These are phyloP conservation scores for Triticum turgidum DNA, from an alignment of 176 grass and related monocot genomes.

Conservation along the genomic window DNA sequence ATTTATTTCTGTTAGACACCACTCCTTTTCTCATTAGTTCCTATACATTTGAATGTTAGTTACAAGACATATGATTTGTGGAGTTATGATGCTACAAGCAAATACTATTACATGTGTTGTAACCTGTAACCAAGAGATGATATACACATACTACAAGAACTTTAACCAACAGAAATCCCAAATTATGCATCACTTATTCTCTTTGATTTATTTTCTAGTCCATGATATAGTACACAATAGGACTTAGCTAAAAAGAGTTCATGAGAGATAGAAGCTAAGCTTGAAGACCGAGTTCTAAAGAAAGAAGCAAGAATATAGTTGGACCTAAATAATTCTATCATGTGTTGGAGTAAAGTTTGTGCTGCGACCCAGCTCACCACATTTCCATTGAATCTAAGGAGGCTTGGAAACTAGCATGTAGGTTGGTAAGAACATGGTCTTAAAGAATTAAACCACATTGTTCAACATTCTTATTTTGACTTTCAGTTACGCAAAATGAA, in stretches of 20 bases:
- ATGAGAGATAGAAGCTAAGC: neutral
- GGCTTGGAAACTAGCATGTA: neutral
- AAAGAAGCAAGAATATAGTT: neutral
- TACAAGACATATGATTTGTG: neutral
- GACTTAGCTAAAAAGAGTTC: neutral
- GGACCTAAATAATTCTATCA: neutral
- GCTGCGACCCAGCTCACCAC: neutral
- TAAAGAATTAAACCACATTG: neutral
- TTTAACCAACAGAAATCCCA: neutral
- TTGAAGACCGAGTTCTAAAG: neutral
- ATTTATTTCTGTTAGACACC: neutral
- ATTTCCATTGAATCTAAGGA: neutral
- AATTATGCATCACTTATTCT: neutral
- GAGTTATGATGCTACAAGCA: neutral
- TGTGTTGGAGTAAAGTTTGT: neutral
- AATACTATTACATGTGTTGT: neutral
- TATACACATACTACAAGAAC: constrained; percentile 44
- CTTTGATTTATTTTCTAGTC: constrained; percentile 6
- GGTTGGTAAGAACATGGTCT: neutral
- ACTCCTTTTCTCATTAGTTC: neutral
- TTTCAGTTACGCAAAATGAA: neutral
- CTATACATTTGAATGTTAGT: neutral
- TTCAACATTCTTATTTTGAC: neutral
- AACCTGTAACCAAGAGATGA: constrained; percentile 40
- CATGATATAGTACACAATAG: neutral